Percentiles rank a stretch among this genome's conserved stretches.
phyloP scores from a whole-genome alignment of 2,329 filamentous ascomycete genomes.

The Hymenoscyphus scutula region DNA sequence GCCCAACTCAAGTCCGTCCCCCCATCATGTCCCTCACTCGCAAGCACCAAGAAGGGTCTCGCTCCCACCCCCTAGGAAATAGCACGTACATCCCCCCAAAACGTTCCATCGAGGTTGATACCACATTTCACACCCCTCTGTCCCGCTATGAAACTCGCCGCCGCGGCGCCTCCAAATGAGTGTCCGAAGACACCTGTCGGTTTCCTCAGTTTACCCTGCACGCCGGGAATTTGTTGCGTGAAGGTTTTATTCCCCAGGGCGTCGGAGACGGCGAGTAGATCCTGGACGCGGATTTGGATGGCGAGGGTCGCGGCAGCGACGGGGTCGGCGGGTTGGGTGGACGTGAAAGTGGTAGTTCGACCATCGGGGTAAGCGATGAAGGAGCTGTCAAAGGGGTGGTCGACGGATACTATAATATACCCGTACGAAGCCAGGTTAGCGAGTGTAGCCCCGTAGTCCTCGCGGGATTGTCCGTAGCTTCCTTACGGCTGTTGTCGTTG shows the following conservation, averaged over 20 bases:
- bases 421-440: slow-evolving; percentile 17
- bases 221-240: slow-evolving; percentile 6
- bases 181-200: slow-evolving; percentile 9
- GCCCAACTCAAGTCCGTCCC: slow-evolving; percentile 30
- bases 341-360: not conserved
- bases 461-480: slow-evolving; percentile 24
- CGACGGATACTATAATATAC: slow-evolving; percentile 34
- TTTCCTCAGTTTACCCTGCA: not conserved
- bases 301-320: not conserved
- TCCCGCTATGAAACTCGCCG: slow-evolving; percentile 30
- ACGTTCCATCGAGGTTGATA: slow-evolving; percentile 38
- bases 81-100: slow-evolving; percentile 29
- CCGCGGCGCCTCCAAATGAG: slow-evolving; percentile 33
- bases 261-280: not conserved
- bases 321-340: too few species aligned
- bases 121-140: slow-evolving; percentile 35
- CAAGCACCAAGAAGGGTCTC: slow-evolving; percentile 33
- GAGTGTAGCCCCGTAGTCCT: slow-evolving; percentile 25
- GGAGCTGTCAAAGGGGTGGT: slow-evolving; percentile 35
- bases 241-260: not conserved
- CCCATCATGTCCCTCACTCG: slow-evolving; percentile 30
- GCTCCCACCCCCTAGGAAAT: slow-evolving; percentile 26
- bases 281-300: not conserved
- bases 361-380: slow-evolving; percentile 34
- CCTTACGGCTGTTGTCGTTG: slow-evolving; percentile 18